Evolutionary conservation across 2,329 filamentous ascomycete species (phyloP).

Genomic region (Fusarium robinianum): DNA sequence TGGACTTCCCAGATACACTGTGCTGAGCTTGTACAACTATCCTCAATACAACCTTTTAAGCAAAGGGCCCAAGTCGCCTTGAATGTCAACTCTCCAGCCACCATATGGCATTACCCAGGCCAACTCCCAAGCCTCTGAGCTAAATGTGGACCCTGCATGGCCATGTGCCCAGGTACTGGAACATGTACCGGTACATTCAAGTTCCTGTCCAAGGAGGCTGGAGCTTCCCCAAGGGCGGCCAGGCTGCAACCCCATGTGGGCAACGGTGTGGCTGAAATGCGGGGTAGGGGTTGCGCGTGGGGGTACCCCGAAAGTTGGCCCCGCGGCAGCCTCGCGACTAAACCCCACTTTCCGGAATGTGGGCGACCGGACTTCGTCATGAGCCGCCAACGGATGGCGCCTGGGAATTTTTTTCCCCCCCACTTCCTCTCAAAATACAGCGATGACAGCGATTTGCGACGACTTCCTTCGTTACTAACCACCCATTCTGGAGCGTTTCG

Average conservation of each 20-base stretch:
- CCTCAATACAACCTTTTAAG: too few relatives aligned
- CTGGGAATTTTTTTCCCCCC: constrained; percentile 13
- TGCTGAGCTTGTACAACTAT: too few relatives aligned
- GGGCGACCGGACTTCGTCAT: constrained; percentile 2
- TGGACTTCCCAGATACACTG: too few relatives aligned
- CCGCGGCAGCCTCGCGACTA: constrained; percentile 24
- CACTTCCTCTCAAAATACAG: constrained; percentile 1
- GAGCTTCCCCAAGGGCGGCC: constrained; percentile 9
- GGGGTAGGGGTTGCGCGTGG: not conserved
- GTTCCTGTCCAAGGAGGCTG: constrained; percentile 15
- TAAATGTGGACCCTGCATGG: too few relatives aligned
- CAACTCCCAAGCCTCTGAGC: too few relatives aligned
- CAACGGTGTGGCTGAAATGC: not conserved
- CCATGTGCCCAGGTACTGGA: constrained; percentile 2
- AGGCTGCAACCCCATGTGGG: too few relatives aligned
- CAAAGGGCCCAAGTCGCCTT: too few relatives aligned
- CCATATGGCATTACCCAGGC: too few relatives aligned
- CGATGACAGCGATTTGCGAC: constrained; percentile 8
- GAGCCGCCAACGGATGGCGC: constrained; percentile 2
- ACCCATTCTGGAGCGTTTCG: constrained; percentile 31
- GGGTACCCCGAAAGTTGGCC: constrained; percentile 12
- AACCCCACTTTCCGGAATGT: constrained; percentile 16
- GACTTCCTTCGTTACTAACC: not conserved
- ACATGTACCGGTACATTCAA: constrained; percentile 18
- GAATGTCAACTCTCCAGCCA: too few relatives aligned